phyloP scores from a whole-genome alignment of 208 protist species.

The Trypanosoma vivax region DNA sequence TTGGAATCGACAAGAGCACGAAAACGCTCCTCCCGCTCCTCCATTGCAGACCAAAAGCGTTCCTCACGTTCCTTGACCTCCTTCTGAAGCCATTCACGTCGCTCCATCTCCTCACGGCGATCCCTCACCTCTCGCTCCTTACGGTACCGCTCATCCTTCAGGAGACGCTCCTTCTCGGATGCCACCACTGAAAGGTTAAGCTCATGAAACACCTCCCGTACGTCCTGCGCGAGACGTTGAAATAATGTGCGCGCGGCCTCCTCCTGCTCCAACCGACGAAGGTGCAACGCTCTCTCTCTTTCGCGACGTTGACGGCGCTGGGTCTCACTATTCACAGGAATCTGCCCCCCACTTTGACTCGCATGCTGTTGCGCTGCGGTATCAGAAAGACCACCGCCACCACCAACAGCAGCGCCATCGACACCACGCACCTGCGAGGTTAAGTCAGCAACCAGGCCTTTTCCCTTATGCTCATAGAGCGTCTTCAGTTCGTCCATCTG shows the following conservation, averaged over 20 bases:
- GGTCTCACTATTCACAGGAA: slow-evolving; percentile 15
- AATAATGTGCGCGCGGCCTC: slow-evolving; percentile 73
- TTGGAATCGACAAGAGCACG: slow-evolving; percentile 43
- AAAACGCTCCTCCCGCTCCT: slow-evolving; percentile 68
- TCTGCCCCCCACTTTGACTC: slow-evolving; percentile 5
- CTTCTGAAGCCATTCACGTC: slow-evolving; percentile 47
- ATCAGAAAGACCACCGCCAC: background rate
- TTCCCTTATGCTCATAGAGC: slow-evolving; percentile 22
- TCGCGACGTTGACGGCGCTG: slow-evolving; percentile 66
- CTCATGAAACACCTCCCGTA: slow-evolving; percentile 87
- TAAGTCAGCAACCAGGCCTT: slow-evolving; percentile 17
- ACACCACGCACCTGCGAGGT: background rate
- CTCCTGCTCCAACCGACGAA: slow-evolving; percentile 72
- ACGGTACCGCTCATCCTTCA: slow-evolving; percentile 89
- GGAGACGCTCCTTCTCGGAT: slow-evolving; percentile 83
- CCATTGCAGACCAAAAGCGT: slow-evolving; percentile 63
- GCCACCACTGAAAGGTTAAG: slow-evolving; percentile 87
- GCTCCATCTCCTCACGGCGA: slow-evolving; percentile 55
- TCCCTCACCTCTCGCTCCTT: slow-evolving; percentile 76
- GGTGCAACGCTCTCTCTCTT: slow-evolving; percentile 53
- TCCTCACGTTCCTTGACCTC: slow-evolving; percentile 68
- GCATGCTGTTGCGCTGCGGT: background rate
- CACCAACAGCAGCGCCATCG: background rate
- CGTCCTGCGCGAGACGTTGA: slow-evolving; percentile 82
- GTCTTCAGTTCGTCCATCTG: slow-evolving; percentile 30